These are phyloP conservation scores for Tulasnella sp. DNA, from an alignment of 768 basidiomycete species.

Conservation along the genomic window DNA sequence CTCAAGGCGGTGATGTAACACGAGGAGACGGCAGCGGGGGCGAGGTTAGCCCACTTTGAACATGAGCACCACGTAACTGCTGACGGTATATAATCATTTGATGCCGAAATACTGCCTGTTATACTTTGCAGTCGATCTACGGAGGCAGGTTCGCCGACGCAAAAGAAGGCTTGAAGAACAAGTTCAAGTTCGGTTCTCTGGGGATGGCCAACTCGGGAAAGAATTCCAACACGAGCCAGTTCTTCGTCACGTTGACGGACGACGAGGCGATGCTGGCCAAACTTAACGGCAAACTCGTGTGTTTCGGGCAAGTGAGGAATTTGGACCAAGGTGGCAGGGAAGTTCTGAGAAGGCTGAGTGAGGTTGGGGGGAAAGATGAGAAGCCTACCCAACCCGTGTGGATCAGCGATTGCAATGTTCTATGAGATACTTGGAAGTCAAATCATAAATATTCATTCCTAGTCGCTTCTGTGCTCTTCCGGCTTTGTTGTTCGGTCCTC, in stretches of 20 bases:
- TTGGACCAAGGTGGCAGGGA: constrained; percentile 22
- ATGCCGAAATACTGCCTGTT: constrained; percentile 5
- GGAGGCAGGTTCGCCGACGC: constrained; percentile 41
- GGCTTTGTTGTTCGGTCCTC: not conserved
- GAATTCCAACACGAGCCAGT: constrained; percentile 34
- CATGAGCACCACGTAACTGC: not conserved
- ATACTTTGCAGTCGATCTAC: constrained; percentile 30
- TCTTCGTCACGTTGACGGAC: constrained; percentile 38
- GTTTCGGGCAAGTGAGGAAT: constrained; percentile 30
- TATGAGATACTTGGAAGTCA: not conserved
- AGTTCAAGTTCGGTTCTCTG: constrained; percentile 33
- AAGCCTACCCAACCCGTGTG: constrained; percentile 27
- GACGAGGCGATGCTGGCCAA: constrained; percentile 33
- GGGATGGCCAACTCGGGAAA: constrained; percentile 44
- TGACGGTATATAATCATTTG: constrained; percentile 1
- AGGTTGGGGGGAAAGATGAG: constrained; percentile 24
- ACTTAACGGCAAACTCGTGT: constrained; percentile 39
- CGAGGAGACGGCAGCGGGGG: constrained; percentile 43
- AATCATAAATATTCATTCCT: not conserved
- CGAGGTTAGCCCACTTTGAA: constrained; percentile 30
- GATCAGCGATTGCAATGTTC: constrained; percentile 33
- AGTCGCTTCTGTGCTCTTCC: not conserved
- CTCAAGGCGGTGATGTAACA: constrained; percentile 45
- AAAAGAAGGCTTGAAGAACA: constrained; percentile 36
- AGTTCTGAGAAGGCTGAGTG: constrained; percentile 28